These are phyloP conservation scores for Blastobotrys peoriensis DNA, from an alignment of 805 yeast species.

Conservation along the genomic window DNA sequence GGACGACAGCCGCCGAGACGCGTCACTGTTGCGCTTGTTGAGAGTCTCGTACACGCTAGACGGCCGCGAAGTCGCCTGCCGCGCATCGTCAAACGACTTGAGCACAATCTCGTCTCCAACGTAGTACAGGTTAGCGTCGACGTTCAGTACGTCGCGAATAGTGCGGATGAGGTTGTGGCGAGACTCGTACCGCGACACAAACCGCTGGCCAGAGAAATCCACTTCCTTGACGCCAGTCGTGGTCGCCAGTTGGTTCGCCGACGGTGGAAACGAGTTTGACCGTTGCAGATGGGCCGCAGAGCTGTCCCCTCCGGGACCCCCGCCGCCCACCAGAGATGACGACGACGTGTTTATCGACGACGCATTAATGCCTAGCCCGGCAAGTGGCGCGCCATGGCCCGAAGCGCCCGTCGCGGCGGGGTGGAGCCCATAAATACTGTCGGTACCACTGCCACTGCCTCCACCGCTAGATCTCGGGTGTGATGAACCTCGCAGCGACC, in stretches of 20 bases:
- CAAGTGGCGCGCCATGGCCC: conserved; percentile 10
- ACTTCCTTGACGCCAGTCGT: conserved; percentile 45
- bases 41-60: conserved; percentile 46
- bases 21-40: conserved; percentile 36
- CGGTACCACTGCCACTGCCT: background rate
- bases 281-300: conserved; percentile 20
- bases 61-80: conserved; percentile 33
- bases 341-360: conserved; percentile 9
- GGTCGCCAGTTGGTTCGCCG: conserved; percentile 16
- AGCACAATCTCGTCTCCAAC: conserved; percentile 52
- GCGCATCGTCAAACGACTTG: conserved; percentile 42
- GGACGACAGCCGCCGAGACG: conserved; percentile 29
- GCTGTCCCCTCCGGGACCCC: conserved; percentile 1
- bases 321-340: conserved; percentile 4
- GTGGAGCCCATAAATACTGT: conserved; percentile 1
- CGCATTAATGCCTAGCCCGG: conserved; percentile 8
- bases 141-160: conserved; percentile 58
- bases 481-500: conserved; percentile 5
- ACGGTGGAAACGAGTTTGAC: conserved; percentile 34
- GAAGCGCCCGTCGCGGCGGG: conserved; percentile 6
- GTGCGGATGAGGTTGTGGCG: conserved; percentile 48
- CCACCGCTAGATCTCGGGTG: background rate
- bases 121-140: conserved; percentile 52
- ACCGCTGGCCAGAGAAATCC: conserved; percentile 36
- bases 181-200: conserved; percentile 25